phyloP scores from a whole-genome alignment of 805 yeast genomes.

The Saturnispora silvae region DNA sequence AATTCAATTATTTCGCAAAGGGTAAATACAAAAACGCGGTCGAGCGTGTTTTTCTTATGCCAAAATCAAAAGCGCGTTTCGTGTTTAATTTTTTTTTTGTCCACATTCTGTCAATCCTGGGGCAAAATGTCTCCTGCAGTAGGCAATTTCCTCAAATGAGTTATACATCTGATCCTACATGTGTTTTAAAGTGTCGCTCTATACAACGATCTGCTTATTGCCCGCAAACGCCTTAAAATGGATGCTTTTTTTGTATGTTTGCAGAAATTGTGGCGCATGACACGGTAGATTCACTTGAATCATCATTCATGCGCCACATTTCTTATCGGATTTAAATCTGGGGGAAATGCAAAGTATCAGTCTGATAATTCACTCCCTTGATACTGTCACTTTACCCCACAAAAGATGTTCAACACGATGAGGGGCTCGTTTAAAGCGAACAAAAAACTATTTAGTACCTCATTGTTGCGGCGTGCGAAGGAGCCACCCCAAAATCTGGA shows the following conservation, averaged over 20 bases:
- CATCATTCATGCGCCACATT: neutral
- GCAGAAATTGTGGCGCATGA: slow-evolving; percentile 1
- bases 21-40: neutral
- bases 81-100: no score
- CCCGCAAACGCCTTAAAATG: no score
- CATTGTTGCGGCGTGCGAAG: no score
- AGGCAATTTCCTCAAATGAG: neutral
- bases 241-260: no score
- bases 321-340: slow-evolving; percentile 2
- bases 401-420: neutral
- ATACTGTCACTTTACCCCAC: neutral
- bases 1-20: neutral
- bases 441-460: no score
- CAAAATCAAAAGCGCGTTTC: slow-evolving; percentile 2
- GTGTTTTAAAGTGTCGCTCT: neutral
- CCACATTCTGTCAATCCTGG: no score
- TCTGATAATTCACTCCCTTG: no score
- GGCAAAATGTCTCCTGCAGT: no score
- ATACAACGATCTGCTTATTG: no score
- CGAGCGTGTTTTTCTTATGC: slow-evolving; percentile 2
- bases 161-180: neutral
- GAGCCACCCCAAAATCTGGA: slow-evolving; percentile 1
- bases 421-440: no score
- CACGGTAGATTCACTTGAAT: no score
- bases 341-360: no score